phyloP scores from a whole-genome alignment of 495 filamentous ascomycete species.

The Trichoderma asperelloides region DNA sequence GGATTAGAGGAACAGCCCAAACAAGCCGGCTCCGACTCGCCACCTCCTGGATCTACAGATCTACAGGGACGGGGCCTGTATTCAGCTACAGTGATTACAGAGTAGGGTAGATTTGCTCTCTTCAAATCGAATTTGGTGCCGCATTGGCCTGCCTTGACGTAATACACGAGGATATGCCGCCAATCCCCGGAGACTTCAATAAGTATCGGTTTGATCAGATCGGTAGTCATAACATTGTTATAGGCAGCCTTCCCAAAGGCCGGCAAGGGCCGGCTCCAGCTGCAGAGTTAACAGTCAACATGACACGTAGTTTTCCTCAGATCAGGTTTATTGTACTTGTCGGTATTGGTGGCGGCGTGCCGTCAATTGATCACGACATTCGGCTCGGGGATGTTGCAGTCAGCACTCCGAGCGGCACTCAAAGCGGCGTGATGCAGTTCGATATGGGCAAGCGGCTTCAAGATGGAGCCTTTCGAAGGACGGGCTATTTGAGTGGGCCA shows the following conservation, averaged over 20 bases:
- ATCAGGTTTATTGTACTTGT: conserved; percentile 33
- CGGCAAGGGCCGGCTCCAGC: conserved; percentile 24
- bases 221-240: conserved; percentile 26
- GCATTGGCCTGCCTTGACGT: too few relatives aligned
- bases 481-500: too few relatives aligned
- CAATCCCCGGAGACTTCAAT: conserved; percentile 18
- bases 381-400: conserved; percentile 14
- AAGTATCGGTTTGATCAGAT: conserved; percentile 25
- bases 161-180: too few relatives aligned
- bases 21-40: too few relatives aligned
- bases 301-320: conserved; percentile 27
- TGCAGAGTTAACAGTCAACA: conserved; percentile 21
- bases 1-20: too few relatives aligned
- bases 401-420: conserved; percentile 15
- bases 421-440: conserved; percentile 22
- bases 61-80: too few relatives aligned
- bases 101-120: too few relatives aligned
- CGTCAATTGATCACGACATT: conserved; percentile 2
- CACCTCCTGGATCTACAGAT: too few relatives aligned
- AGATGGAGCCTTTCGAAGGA: not conserved
- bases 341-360: conserved; percentile 36
- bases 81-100: too few relatives aligned
- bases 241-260: conserved; percentile 28
- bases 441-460: conserved; percentile 20
- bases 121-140: too few relatives aligned